Evolutionary conservation across 1,284 basidiomycete species (phyloP).

Genomic region (Cutaneotrichosporon sp.): DNA sequence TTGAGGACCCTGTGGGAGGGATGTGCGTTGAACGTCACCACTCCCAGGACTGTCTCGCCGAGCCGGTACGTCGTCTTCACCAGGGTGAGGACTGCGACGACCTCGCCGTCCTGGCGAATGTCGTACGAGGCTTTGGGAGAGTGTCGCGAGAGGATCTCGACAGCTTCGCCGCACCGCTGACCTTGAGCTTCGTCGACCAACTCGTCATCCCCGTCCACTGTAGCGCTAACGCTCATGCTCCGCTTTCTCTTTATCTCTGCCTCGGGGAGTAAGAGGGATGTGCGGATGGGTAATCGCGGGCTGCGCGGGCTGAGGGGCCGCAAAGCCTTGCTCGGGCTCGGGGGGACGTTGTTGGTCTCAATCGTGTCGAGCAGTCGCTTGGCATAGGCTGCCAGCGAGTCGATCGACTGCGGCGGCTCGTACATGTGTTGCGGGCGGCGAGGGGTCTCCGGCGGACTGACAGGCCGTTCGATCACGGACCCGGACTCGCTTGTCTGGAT

Average conservation of each 20-base stretch:
- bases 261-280: background rate
- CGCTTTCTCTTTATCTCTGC: no score
- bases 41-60: conserved; percentile 80
- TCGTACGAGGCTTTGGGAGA: conserved; percentile 89
- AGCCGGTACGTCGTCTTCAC: conserved; percentile 81
- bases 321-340: conserved; percentile 11
- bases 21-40: conserved; percentile 73
- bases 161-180: conserved; percentile 69
- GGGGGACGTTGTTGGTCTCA: conserved; percentile 10
- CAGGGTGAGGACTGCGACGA: conserved; percentile 83
- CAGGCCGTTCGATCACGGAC: conserved; percentile 14
- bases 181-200: conserved; percentile 48
- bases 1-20: conserved; percentile 36
- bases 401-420: conserved; percentile 10
- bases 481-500: conserved; percentile 48
- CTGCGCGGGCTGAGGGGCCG: conserved; percentile 1
- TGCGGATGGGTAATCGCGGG: background rate
- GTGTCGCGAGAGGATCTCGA: conserved; percentile 82
- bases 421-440: background rate
- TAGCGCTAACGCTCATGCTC: no score
- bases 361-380: conserved; percentile 29
- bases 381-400: conserved; percentile 32
- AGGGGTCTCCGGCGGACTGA: background rate
- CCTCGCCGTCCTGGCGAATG: conserved; percentile 80
- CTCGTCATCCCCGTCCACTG: conserved; percentile 38